These are phyloP conservation scores for Urochloa ruziziensis DNA, from an alignment of 176 grass and related monocot genomes.

Conservation along the genomic window DNA sequence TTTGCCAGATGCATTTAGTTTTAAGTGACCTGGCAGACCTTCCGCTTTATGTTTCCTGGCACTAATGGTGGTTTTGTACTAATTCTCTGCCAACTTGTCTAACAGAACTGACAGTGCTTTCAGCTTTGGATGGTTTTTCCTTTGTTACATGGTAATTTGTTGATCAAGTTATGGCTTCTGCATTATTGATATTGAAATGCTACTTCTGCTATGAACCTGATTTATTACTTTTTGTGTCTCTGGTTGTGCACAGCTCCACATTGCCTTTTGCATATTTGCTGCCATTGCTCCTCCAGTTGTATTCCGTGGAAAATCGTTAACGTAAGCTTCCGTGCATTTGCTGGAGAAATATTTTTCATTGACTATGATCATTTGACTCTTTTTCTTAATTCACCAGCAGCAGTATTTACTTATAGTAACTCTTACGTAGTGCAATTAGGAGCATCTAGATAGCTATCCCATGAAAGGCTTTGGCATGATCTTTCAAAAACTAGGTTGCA, in stretches of 20 bases:
- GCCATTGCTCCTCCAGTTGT: constrained; percentile 62
- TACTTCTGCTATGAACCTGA: constrained; percentile 8
- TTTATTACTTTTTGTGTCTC: neutral
- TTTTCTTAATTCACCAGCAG: neutral
- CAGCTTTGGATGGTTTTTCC: constrained; percentile 76
- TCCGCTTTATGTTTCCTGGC: neutral
- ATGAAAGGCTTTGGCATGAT: neutral
- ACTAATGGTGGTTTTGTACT: neutral
- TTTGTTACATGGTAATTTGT: constrained; percentile 61
- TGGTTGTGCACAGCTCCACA: constrained; percentile 53
- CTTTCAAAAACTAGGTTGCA: neutral
- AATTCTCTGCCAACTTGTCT: constrained; percentile 33
- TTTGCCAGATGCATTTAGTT: neutral
- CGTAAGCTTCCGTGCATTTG: constrained; percentile 35
- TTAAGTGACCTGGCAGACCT: neutral
- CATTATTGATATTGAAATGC: constrained; percentile 22
- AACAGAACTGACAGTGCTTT: constrained; percentile 68
- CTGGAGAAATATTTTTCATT: neutral
- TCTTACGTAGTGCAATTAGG: neutral
- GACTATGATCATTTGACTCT: neutral
- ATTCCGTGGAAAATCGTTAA: constrained; percentile 63
- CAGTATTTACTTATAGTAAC: neutral
- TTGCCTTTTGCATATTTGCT: constrained; percentile 64
- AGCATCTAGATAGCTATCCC: neutral
- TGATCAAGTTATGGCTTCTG: neutral